These are phyloP conservation scores for Cladophialophora psammophila DNA, from an alignment of 2,329 filamentous ascomycete species.

Conservation along the genomic window DNA sequence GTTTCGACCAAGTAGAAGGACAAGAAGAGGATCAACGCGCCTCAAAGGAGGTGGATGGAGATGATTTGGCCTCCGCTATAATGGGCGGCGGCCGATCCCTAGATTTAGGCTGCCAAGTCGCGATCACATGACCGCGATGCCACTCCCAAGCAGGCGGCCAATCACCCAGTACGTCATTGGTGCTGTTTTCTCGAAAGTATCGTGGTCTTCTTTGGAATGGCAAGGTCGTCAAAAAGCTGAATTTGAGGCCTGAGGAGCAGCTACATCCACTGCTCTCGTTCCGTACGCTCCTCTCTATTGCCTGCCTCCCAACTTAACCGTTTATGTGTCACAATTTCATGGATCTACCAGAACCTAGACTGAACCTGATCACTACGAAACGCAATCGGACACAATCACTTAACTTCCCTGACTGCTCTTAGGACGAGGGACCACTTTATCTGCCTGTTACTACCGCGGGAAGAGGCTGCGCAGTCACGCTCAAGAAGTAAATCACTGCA, in stretches of 20 bases:
- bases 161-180: background rate
- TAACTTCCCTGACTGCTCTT: background rate
- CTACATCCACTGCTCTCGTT: background rate
- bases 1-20: constrained; percentile 16
- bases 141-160: background rate
- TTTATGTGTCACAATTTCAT: background rate
- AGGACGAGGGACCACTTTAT: background rate
- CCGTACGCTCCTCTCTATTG: background rate
- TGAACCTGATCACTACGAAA: background rate
- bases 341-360: background rate
- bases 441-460: background rate
- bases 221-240: background rate
- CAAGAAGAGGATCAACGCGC: constrained; percentile 9
- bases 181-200: background rate
- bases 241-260: background rate
- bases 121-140: background rate
- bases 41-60: constrained; percentile 4
- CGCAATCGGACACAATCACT: background rate
- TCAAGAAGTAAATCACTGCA: background rate
- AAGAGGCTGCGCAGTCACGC: background rate
- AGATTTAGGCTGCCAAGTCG: constrained; percentile 1
- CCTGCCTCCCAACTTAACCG: background rate
- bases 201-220: background rate
- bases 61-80: background rate
- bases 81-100: background rate